Evolutionary conservation across 768 basidiomycete species (phyloP), one percentile per base, ranked within the genome.

Genomic region (Lactarius pseudohatsudake): DNA sequence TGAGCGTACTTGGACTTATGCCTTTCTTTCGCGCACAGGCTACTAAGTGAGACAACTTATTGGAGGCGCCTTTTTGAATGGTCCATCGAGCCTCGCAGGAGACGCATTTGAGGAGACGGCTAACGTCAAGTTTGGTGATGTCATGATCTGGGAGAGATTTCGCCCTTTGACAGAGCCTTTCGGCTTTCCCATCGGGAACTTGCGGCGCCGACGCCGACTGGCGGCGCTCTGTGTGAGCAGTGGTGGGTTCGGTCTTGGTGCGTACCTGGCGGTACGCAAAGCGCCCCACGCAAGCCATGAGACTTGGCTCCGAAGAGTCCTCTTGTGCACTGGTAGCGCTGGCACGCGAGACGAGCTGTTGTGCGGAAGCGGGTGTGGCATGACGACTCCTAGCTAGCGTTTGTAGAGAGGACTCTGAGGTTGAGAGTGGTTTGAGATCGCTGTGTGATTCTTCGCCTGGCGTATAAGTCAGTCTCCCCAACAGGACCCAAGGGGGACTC

Each of bases 31-130:
- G 86, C 15, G 88, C 85, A 74, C 92, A 94, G 7, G 79, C 77
- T 58, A 80, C 80, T 47, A 94, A 83, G 72, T 94, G 92, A 3
- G 80, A 70, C 73, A 84, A 75, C 74, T 94, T 94, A 72, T 88
- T 85, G 20, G 76, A 69, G 13, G 77, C 77, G 4, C 83, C 83
- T 74, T 94, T 94, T 62, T 83, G 81, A 15, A 84, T 77, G 4
- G 89, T 93, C 92, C 92, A 94, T 1, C 75, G 75, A 16, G 81
- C 72, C 28, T 85, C 83, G 70, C 91, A 93, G 43, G 82, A 80
- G 54, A 91, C 79, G 70, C 91, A 93, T 70, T 78, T 84, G 13
- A 77, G 74, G 2, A 92, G 72, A 30, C 73, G 81, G 2, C 73
- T 72, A 5, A 91, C 73, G 30, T 88, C 79, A 3, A 75, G 63